Conservation (phyloP, 2,329 filamentous ascomycete genomes). For the Didymella sp. region DNA sequence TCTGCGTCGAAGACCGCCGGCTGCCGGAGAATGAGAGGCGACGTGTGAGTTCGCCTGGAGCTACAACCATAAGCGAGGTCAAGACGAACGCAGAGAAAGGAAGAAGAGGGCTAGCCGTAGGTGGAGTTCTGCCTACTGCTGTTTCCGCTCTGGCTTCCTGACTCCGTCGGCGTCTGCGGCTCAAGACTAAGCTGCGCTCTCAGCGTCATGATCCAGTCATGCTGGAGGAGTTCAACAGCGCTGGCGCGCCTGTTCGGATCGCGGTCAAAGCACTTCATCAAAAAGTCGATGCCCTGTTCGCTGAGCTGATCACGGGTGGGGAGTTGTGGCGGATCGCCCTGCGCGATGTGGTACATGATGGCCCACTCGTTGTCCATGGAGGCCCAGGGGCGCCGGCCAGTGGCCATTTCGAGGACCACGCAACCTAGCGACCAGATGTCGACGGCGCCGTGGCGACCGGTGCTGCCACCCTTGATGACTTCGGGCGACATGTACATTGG, state of each 20-base stretch:
- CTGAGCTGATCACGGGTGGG: conserved; percentile 85
- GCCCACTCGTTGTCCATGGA: conserved; percentile 98
- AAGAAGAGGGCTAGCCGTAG: conserved; percentile 31
- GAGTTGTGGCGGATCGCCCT: conserved; percentile 89
- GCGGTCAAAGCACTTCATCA: conserved; percentile 83
- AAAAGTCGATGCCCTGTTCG: conserved; percentile 82
- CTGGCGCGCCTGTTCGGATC: conserved; percentile 81
- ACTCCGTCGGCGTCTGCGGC: conserved; percentile 53
- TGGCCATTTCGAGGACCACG: conserved; percentile 97
- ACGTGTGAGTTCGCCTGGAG: background rate
- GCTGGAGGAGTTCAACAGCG: conserved; percentile 87
- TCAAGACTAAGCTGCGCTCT: conserved; percentile 56
- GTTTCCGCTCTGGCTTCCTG: conserved; percentile 23
- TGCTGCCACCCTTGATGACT: conserved; percentile 83
- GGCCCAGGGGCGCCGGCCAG: conserved; percentile 91
- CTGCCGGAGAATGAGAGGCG: background rate
- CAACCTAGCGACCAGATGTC: conserved; percentile 98
- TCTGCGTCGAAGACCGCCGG: background rate
- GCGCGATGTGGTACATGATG: conserved; percentile 99
- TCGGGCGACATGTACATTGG: conserved; percentile 99
- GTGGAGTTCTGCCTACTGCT: conserved; percentile 48
- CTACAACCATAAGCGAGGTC: background rate
- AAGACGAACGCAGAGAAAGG: background rate
- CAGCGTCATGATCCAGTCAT: conserved; percentile 78
- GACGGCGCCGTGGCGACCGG: conserved; percentile 80